These are phyloP conservation scores for Kazachstania martiniae DNA, from an alignment of 805 yeast species.

Conservation along the genomic window DNA sequence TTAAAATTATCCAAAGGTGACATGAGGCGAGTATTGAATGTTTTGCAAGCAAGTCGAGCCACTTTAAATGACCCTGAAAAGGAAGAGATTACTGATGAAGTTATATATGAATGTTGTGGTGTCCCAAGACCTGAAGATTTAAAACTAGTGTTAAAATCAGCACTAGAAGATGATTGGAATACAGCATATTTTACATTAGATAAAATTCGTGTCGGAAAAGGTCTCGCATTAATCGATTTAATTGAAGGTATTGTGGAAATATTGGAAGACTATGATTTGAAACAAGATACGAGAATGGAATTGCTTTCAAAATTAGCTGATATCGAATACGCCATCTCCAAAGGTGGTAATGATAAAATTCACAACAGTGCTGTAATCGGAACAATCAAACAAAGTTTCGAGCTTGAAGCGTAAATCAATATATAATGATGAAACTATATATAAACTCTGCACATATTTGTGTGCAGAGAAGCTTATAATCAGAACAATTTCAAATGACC, in stretches of 20 bases:
- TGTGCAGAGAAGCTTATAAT: no score
- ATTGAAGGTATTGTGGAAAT: constrained; percentile 66
- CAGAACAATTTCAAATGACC: no score
- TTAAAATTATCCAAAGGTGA: constrained; percentile 79
- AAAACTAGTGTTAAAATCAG: constrained; percentile 61
- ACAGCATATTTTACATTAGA: constrained; percentile 58
- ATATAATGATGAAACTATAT: background rate
- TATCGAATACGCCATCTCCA: constrained; percentile 81
- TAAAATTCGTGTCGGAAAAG: constrained; percentile 58
- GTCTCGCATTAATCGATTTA: constrained; percentile 82
- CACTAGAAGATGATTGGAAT: constrained; percentile 82
- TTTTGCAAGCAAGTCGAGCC: constrained; percentile 86
- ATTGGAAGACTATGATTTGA: constrained; percentile 57
- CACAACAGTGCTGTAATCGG: constrained; percentile 89
- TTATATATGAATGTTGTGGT: constrained; percentile 91
- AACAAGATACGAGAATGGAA: constrained; percentile 47
- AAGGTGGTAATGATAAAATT: constrained; percentile 85
- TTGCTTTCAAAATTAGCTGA: constrained; percentile 69
- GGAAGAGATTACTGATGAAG: constrained; percentile 53
- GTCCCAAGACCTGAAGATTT: constrained; percentile 88
- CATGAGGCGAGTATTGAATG: constrained; percentile 91
- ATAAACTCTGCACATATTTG: no score
- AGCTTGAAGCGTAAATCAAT: constrained; percentile 18
- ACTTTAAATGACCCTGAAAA: constrained; percentile 41
- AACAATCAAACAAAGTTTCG: constrained; percentile 48